phyloP scores from a whole-genome alignment of 371 early-diverging fungal genomes.

The Fennellomyces sp. region DNA sequence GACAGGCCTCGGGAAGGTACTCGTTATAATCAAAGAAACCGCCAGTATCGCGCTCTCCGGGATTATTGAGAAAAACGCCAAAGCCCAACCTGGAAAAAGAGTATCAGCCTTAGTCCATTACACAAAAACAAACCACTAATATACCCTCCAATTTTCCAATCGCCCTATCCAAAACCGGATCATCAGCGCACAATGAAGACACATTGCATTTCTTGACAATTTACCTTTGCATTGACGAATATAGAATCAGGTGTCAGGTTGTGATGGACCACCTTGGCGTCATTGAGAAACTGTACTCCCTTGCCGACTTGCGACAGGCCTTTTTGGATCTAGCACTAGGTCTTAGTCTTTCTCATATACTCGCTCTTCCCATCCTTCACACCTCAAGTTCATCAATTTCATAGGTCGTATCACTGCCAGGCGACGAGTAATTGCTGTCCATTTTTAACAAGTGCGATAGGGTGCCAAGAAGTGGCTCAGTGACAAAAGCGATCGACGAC shows the following conservation, averaged over 20 bases:
- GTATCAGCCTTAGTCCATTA: too few relatives aligned
- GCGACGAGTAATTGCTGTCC: conserved; percentile 45
- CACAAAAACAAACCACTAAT: too few relatives aligned
- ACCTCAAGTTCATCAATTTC: conserved; percentile 82
- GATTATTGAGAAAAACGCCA: conserved; percentile 60
- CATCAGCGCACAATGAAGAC: background rate
- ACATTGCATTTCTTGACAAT: too few relatives aligned
- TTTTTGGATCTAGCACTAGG: conserved; percentile 68
- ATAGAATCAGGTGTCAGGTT: conserved; percentile 79
- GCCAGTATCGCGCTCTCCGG: conserved; percentile 26
- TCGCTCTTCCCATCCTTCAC: background rate
- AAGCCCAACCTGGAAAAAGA: conserved; percentile 63
- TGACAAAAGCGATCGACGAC: conserved; percentile 76
- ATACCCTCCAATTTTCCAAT: conserved; percentile 91
- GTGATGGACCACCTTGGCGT: conserved; percentile 78
- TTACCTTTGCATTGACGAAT: conserved; percentile 78
- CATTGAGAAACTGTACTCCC: conserved; percentile 75
- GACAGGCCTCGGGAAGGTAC: conserved; percentile 67
- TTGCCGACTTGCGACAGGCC: conserved; percentile 82
- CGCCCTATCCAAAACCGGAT: conserved; percentile 58
- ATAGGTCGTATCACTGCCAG: conserved; percentile 41
- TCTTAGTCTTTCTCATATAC: background rate
- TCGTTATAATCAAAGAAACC: conserved; percentile 60
- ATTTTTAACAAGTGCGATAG: conserved; percentile 70
- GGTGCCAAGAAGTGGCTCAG: conserved; percentile 75